phyloP scores from a whole-genome alignment of 805 yeast genomes.

The Saccharomycopsis babjevae region DNA sequence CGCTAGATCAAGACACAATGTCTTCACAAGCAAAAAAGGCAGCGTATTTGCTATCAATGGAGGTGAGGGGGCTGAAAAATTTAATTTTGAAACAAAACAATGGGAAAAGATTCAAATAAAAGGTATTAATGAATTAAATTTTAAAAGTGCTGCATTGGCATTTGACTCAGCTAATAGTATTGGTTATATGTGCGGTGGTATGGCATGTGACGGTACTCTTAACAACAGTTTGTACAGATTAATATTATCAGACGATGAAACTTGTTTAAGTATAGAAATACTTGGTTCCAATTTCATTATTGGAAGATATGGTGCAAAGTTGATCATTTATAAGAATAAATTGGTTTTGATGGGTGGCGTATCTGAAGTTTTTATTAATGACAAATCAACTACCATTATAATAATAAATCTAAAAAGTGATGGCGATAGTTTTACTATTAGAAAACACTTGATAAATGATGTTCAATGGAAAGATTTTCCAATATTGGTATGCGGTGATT shows the following conservation, averaged over 20 bases:
- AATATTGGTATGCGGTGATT: constrained; percentile 45
- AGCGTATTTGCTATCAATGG: neutral
- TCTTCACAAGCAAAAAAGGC: neutral
- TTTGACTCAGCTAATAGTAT: neutral
- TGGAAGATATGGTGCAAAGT: constrained; percentile 41
- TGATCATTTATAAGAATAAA: constrained; percentile 18
- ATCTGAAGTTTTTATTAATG: constrained; percentile 29
- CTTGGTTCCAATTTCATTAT: constrained; percentile 25
- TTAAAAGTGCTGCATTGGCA: constrained; percentile 1
- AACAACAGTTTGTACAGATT: constrained; percentile 27
- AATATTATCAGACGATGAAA: constrained; percentile 17
- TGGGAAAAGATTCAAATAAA: constrained; percentile 2
- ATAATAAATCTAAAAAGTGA: constrained; percentile 22
- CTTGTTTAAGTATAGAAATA: constrained; percentile 19
- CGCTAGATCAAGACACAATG: neutral
- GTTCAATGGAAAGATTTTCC: constrained; percentile 33
- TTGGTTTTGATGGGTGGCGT: constrained; percentile 51
- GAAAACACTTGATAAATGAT: constrained; percentile 5
- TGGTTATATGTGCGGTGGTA: constrained; percentile 35
- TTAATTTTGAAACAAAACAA: neutral
- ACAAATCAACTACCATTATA: constrained; percentile 29
- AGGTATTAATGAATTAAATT: constrained; percentile 6
- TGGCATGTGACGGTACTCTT: constrained; percentile 21
- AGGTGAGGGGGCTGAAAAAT: neutral
- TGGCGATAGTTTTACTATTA: constrained; percentile 1